Conservation (phyloP, 768 basidiomycete species). For the Amanita muscaria region DNA sequence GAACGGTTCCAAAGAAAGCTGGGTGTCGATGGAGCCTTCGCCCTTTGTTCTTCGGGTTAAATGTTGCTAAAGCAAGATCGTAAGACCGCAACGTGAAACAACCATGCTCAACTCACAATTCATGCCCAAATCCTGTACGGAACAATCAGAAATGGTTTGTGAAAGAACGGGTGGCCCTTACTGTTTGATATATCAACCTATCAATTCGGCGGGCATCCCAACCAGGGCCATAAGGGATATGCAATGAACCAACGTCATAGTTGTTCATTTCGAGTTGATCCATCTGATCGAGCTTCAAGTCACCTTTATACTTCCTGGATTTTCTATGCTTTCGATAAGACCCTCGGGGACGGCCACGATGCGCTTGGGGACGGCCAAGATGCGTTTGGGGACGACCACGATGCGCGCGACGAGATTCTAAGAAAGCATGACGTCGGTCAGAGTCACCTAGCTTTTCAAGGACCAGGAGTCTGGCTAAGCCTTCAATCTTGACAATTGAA, state of each 20-base stretch:
- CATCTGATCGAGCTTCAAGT: conserved; percentile 39
- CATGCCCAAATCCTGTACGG: conserved; percentile 7
- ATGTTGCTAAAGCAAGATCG: conserved; percentile 7
- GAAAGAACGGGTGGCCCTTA: conserved; percentile 16
- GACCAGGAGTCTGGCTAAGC: conserved; percentile 53
- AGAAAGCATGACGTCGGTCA: conserved; percentile 35
- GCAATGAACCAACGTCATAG: conserved; percentile 45
- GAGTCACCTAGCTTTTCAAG: conserved; percentile 47
- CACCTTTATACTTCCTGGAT: conserved; percentile 40
- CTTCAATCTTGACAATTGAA: conserved; percentile 45
- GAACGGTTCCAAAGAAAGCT: conserved; percentile 5
- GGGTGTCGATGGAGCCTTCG: conserved; percentile 7
- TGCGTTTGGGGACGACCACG: conserved; percentile 42
- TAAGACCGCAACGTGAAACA: background rate
- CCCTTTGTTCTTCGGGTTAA: conserved; percentile 10
- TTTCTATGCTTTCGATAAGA: conserved; percentile 19
- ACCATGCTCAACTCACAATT: conserved; percentile 5
- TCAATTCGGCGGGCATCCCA: conserved; percentile 50
- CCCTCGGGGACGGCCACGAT: too few species aligned
- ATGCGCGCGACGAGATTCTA: conserved; percentile 38
- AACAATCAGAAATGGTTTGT: background rate
- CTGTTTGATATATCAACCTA: conserved; percentile 49
- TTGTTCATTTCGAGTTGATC: conserved; percentile 46
- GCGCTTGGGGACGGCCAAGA: too few species aligned
- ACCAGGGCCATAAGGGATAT: conserved; percentile 54